Base-by-base conservation (phyloP, 768 basidiomycete species). In the Mycena epipterygia region DNA sequence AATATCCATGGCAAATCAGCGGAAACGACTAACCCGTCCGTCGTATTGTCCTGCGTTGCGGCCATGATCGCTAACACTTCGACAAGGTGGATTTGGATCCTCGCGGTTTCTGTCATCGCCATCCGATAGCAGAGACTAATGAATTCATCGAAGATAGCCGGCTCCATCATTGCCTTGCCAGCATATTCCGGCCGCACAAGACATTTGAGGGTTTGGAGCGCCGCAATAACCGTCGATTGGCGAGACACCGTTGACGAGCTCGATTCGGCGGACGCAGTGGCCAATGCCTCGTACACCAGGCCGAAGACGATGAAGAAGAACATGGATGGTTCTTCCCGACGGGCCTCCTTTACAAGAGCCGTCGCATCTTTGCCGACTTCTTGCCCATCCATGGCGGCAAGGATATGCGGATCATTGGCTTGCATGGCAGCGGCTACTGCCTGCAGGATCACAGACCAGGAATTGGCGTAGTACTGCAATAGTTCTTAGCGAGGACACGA, bases 261-360 rank as follows among this genome's bases (percentile, higher is more conserved):
- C 0, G 89, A 84, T 63, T 94, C 89, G 0, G 90, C 81, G 2
- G 92, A 89, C 4, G 93, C 88, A 0, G 88, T 85, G 0, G 89
- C 89, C 9, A 98, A 83, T 0, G 94, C 91, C 78, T 99, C 97
- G 74, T 93, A 99, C 0, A 97, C 91, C n/a, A 99, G 88, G 14
- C 97, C 97, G 77, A 97, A 98, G 6, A 98, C 78, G 14, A 95
- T 88, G 81, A 92, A 96, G 83, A 98, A 99, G 81, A 95, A 90
- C 14, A 90, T 86, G 0, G 92, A 87, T 2, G 95, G 94, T 66
- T 95, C 93, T 17, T 86, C 82, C 6, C 86, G 80, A 19, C 80
- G 77, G 9, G 76, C 75, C 7, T 76, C 79, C 1, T 76, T 71
- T 4, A 78, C 68, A 0, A 80, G 58, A 27, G 66, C 64, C 41